Conservation (phyloP, 2,329 filamentous ascomycete species). For the Botryotinia calthae region DNA sequence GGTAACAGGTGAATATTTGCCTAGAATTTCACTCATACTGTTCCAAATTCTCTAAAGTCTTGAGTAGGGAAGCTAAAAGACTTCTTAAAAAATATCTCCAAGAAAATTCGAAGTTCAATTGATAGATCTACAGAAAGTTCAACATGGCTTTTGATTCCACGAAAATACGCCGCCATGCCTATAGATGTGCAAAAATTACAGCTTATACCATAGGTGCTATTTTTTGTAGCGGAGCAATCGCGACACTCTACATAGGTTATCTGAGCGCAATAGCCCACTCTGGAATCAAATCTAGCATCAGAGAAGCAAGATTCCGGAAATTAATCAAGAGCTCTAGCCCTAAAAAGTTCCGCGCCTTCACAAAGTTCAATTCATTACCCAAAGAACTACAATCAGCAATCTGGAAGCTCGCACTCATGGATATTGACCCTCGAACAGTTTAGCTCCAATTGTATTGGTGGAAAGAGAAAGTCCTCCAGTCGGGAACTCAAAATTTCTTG, state of each 20-base stretch:
- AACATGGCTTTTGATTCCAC: not conserved
- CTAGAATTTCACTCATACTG: not conserved
- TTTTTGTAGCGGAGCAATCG: fast-evolving
- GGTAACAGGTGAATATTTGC: not conserved
- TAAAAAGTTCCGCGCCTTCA: not conserved
- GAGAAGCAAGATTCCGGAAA: not conserved
- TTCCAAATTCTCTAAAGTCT: too few relatives aligned
- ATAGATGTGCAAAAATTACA: not conserved
- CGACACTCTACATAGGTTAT: fast-evolving
- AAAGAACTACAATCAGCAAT: not conserved
- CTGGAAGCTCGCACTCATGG: not conserved
- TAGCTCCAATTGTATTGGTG: not conserved
- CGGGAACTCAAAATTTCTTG: not conserved
- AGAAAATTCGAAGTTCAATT: not conserved
- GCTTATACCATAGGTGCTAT: not conserved
- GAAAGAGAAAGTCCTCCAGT: not conserved
- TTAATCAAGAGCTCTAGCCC: not conserved
- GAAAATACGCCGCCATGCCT: not conserved
- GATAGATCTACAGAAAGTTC: not conserved
- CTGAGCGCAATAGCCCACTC: not conserved
- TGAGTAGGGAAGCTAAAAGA: not conserved
- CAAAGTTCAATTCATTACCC: not conserved
- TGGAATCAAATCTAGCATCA: not conserved
- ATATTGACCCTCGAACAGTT: not conserved
- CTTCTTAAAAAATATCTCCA: not conserved